Percentiles rank a stretch among this genome's conserved stretches.
phyloP scores from a whole-genome alignment of 768 basidiomycete genomes.

The Steccherinum ochraceum region DNA sequence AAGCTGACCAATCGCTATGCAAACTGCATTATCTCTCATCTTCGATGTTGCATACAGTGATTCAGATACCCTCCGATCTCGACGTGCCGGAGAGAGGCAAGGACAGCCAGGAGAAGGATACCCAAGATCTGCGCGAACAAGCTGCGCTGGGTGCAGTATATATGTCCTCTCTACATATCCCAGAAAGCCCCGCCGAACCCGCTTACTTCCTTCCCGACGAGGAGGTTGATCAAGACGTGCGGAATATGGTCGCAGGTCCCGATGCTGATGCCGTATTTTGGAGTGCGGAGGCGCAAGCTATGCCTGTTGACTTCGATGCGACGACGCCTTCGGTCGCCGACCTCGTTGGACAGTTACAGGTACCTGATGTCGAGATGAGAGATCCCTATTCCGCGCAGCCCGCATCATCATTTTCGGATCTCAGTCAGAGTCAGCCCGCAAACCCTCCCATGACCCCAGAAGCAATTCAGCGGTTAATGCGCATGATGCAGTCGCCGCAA shows the following conservation, averaged over 20 bases:
- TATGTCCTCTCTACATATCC: slow-evolving; percentile 63
- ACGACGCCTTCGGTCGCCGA: slow-evolving; percentile 52
- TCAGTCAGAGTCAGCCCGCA: no score
- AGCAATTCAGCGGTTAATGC: slow-evolving; percentile 64
- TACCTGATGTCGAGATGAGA: slow-evolving; percentile 35
- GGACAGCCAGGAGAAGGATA: slow-evolving; percentile 59
- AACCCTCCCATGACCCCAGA: no score
- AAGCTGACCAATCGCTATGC: no score
- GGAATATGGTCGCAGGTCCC: slow-evolving; percentile 62
- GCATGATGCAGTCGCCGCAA: slow-evolving; percentile 43
- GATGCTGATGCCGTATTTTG: slow-evolving; percentile 66
- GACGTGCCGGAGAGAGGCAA: slow-evolving; percentile 53
- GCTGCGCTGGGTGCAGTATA: slow-evolving; percentile 72
- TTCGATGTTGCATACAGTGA: slow-evolving; percentile 32
- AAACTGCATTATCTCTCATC: not conserved
- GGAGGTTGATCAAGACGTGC: slow-evolving; percentile 57
- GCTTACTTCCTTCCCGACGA: slow-evolving; percentile 55
- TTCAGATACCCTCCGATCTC: slow-evolving; percentile 57
- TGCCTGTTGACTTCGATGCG: slow-evolving; percentile 8
- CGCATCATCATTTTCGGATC: no score
- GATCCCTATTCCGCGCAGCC: slow-evolving; percentile 19
- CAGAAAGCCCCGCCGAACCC: slow-evolving; percentile 73
- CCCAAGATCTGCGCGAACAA: slow-evolving; percentile 75
- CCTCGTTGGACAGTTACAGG: slow-evolving; percentile 55
- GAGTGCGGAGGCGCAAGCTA: slow-evolving; percentile 31